Evolutionary conservation across 1,284 basidiomycete species (phyloP), one percentile per base, ranked within the genome.

Genomic region (Macrocystidia cucumis): DNA sequence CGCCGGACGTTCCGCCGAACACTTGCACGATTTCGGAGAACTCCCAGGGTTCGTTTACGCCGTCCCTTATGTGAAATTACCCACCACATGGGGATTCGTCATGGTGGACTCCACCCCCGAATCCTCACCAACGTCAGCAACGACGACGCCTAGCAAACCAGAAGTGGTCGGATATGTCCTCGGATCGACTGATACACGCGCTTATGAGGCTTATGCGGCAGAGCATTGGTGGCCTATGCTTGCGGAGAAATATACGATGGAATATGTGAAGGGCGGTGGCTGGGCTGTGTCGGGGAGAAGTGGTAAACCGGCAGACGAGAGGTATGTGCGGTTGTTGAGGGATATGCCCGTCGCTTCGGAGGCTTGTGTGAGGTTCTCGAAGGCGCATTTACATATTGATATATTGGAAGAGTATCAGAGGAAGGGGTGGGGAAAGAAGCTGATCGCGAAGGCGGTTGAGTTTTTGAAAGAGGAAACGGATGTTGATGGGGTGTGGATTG

Each of bases 11-110:
- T 77, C 78, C 39, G 81, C 78, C 17, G 75, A 77, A 51, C 44
- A 47, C 20, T 59, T 75, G 17, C 78, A 85, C 57, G 68, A 72
- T 20, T 68, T 67, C 45, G 60, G 58, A 12, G 78, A 82, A 44
- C 69, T 86, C 19, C 75, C 73, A 4, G 81, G 83, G 2, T 62
- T 84, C 23, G 63, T 79, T 27, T 87, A 75, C 46, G 76, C 82
- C 2, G 68, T 81, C 28, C 84, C 84, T 3, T 88, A 87, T 53
- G 67, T 82, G 35, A 69, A 73, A 37, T 55, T 81, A n/a, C 72
- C 72, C 9, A 66, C 64, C 21, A 74, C 78, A 18, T 85, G 73
- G 67, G 82, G 72, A 8, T 87, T 83, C 54, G 81, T 87, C 19
- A 57, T 88, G 50, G 74, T 74, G 34, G 76, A 81, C 34, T n/a